Percentiles rank a stretch among this genome's conserved stretches.
Conservation (phyloP, 495 filamentous ascomycete species). For the Pyrenula aspistea region DNA sequence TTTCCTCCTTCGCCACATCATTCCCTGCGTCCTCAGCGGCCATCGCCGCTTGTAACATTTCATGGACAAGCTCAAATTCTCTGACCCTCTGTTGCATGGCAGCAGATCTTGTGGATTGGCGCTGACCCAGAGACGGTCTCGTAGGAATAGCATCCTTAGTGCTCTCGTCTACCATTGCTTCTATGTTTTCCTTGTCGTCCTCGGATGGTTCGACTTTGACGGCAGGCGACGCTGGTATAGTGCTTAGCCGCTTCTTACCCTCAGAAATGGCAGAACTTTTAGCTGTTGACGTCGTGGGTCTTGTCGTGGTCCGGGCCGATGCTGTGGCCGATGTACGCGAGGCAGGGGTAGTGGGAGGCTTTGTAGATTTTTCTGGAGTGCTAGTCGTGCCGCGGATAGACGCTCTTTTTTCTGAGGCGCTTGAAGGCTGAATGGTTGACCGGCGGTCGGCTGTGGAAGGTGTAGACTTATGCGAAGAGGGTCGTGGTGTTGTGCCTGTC, state of each 20-base stretch:
- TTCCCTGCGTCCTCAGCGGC: slow-evolving; percentile 14
- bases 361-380: neutral
- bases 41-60: slow-evolving; percentile 7
- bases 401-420: slow-evolving; percentile 22
- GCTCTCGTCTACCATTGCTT: neutral
- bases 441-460: slow-evolving; percentile 27
- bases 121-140: neutral
- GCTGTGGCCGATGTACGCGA: slow-evolving; percentile 17
- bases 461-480: slow-evolving; percentile 23
- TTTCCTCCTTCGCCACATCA: slow-evolving; percentile 5
- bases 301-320: slow-evolving; percentile 15
- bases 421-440: slow-evolving; percentile 26
- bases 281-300: neutral
- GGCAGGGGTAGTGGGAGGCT: slow-evolving; percentile 13
- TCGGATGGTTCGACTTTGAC: neutral
- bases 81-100: neutral
- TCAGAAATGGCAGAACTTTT: slow-evolving; percentile 11
- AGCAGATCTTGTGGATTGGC: neutral
- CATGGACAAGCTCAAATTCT: neutral
- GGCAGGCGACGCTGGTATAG: slow-evolving; percentile 5
- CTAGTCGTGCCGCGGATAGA: slow-evolving; percentile 20
- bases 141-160: neutral
- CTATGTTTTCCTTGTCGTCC: neutral
- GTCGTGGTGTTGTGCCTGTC: slow-evolving; percentile 15
- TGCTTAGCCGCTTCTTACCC: slow-evolving; percentile 25